A percentile compares a stretch with the other conserved stretches of the same genome.
These are phyloP conservation scores for Microbotryum violaceum DNA, from an alignment of 1,284 basidiomycete species.

Conservation along the genomic window DNA sequence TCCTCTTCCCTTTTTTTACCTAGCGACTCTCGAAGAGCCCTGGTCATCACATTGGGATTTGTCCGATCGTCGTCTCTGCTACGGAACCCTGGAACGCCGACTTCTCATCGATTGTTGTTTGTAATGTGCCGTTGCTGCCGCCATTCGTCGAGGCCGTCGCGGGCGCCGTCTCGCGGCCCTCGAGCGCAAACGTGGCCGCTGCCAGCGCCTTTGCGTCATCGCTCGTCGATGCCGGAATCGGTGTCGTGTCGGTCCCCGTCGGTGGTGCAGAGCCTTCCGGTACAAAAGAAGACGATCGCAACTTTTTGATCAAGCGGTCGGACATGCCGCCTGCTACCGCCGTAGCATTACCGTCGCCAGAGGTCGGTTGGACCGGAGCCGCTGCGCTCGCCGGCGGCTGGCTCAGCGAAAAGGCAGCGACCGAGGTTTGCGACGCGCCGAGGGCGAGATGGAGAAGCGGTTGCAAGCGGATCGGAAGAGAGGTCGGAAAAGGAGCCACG, in stretches of 20 bases:
- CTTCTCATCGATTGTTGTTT: too few relatives aligned
- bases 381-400: slow-evolving; percentile 1
- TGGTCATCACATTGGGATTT: too few relatives aligned
- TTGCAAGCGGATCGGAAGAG: not conserved
- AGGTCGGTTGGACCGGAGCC: slow-evolving; percentile 5
- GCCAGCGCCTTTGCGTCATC: not conserved
- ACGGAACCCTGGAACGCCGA: too few relatives aligned
- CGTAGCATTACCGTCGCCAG: not conserved
- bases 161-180: not conserved
- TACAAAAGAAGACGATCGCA: slow-evolving; percentile 28
- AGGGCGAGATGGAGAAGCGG: not conserved
- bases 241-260: slow-evolving; percentile 1
- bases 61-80: too few relatives aligned
- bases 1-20: too few relatives aligned
- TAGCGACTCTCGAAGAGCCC: too few relatives aligned
- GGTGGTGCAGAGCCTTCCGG: slow-evolving; percentile 20
- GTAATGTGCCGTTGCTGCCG: not conserved
- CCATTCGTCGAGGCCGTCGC: not conserved
- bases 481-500: not conserved
- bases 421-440: not conserved
- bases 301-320: slow-evolving; percentile 28
- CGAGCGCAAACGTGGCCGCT: slow-evolving; percentile 1
- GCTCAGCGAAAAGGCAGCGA: not conserved
- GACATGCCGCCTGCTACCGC: slow-evolving; percentile 2
- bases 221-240: not conserved